Percentiles rank a stretch among this genome's conserved stretches.
Conservation (phyloP, 2,329 filamentous ascomycete species). For the Dothiorella sarmentorum region DNA sequence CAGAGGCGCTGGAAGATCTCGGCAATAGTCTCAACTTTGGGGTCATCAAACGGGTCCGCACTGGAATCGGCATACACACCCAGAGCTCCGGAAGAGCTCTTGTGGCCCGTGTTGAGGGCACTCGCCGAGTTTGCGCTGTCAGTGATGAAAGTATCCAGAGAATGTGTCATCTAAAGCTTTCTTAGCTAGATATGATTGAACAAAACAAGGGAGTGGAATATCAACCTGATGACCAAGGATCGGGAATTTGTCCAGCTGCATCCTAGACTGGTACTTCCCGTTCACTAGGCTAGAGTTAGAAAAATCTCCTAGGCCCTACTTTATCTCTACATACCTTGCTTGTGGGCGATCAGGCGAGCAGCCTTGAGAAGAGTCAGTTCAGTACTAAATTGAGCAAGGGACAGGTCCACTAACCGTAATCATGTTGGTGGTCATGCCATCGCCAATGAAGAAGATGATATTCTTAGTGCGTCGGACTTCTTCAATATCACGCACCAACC, state of each 20-base stretch:
- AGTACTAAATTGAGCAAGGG: conserved; percentile 12
- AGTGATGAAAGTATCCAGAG: conserved; percentile 79
- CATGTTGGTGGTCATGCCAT: conserved; percentile 69
- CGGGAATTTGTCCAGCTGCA: conserved; percentile 80
- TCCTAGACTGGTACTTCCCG: conserved; percentile 72
- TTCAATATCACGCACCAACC: conserved; percentile 70
- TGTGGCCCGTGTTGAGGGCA: conserved; percentile 78
- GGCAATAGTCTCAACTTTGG: conserved; percentile 80
- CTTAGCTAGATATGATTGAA: too few relatives aligned
- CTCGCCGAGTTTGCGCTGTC: conserved; percentile 83
- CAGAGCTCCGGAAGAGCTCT: conserved; percentile 77
- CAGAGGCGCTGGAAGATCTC: conserved; percentile 71
- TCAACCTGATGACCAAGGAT: conserved; percentile 84
- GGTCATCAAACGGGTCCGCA: conserved; percentile 70
- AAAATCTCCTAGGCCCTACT: too few relatives aligned
- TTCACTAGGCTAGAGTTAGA: too few relatives aligned
- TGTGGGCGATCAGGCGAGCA: conserved; percentile 75
- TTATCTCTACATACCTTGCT: too few relatives aligned
- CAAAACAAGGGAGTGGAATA: too few relatives aligned
- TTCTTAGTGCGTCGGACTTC: conserved; percentile 76
- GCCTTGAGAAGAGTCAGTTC: conserved; percentile 40
- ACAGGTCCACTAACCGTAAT: conserved; percentile 48
- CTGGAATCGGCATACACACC: conserved; percentile 80
- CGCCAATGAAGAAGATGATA: conserved; percentile 79
- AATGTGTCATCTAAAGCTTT: conserved; percentile 87